Base-by-base conservation (phyloP, 257 asterid genomes). In the Rehmannia glutinosa region DNA sequence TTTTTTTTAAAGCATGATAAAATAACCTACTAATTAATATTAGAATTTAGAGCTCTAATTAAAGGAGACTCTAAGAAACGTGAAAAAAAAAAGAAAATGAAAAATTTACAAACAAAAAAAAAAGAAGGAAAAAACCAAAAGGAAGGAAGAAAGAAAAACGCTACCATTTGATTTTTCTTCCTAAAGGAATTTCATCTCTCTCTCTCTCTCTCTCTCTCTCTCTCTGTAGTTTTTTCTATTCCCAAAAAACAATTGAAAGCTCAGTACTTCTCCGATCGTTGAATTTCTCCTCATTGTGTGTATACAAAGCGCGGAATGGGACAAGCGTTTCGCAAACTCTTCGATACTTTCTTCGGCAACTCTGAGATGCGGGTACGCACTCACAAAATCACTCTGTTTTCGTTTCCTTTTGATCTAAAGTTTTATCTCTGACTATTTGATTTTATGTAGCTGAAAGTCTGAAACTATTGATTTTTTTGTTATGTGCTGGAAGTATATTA, bases 241-340 rank as follows among this genome's bases (percentile, higher is more conserved):
- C 47, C 6, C 9, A 19, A 19, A 25, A 53, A 17, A 0, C 70
- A 23, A 1, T 23, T 2, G 10, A 6, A 32, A 66, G 35, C 62
- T 45, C 68, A 20, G 21, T 55, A 9, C 64, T 45, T 53, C 69
- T 52, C 68, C 68, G 71, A 73, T 75, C 75, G 52, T 47, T 46
- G 63, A 20, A 62, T 62, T 69, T 62, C 71, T 47, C 55, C 46
- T 28, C 62, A 42, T 60, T 43, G 24, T 62, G 66, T 45, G 71
- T 59, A 16, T 41, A 25, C 55, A 17, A 38, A 51, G 5, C 58
- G 70, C 59, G 80, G 78, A 59, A 94, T 94, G 99, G 99, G 99
- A 27, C 97, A 88, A 81, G 89, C 99, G 66, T 91, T 94, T 70
- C 96, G 97, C 77, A 94, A 91, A 72, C 99, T 94, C 81, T 94